Base-by-base conservation (phyloP, 208 protist species). In the Wallacemonas sp. region DNA sequence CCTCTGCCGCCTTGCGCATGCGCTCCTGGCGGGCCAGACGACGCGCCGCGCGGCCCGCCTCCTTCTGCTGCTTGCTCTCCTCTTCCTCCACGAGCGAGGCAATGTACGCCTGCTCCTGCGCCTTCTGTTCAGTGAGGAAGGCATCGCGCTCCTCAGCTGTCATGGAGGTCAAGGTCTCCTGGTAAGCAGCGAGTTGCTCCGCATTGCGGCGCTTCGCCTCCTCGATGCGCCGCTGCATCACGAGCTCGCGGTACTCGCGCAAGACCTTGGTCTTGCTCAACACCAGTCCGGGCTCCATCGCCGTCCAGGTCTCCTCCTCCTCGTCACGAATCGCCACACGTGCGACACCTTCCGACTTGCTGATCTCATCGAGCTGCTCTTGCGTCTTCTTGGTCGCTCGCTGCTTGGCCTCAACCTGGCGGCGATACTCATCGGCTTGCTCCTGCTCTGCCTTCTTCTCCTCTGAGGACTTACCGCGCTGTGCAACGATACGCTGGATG, bases 381-480 rank as follows among this genome's bases (percentile, higher is more conserved):
- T 79, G 63, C 45, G 70, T 67, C 57, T 81, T 67, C 26, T 66
- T 65, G 26, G 66, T 61, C 25, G 39, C 66, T 39, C 81, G 68
- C 32, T 79, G 68, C 36, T 64, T 36, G 1, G 66, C 38, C 54
- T 74, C 65, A 38, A 50, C 48, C 42, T 46, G 28, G 2, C 33
- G 29, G 8, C 61, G 57, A 18, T 48, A 26, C 55, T 32, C 41
- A 42, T 79, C 76, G 33, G 65, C 57, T 70, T 72, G 32, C 39
- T 61, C 80, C 31, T 77, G 69, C 57, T 90, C 78, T 28, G 73
- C 76, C 39, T 77, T 70, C 49, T 86, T 85, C 45, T 90, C 78
- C 41, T 82, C 82, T 16, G 68, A 66, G 7, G 87, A 85, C 63
- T 90, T 90, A 31, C 57, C 62, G 29, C 84, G 83, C 76, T 93